A percentile compares a stretch with the other conserved stretches of the same genome.
Conservation (phyloP, 148 eudicot species). For the Nepenthes gracilis region DNA sequence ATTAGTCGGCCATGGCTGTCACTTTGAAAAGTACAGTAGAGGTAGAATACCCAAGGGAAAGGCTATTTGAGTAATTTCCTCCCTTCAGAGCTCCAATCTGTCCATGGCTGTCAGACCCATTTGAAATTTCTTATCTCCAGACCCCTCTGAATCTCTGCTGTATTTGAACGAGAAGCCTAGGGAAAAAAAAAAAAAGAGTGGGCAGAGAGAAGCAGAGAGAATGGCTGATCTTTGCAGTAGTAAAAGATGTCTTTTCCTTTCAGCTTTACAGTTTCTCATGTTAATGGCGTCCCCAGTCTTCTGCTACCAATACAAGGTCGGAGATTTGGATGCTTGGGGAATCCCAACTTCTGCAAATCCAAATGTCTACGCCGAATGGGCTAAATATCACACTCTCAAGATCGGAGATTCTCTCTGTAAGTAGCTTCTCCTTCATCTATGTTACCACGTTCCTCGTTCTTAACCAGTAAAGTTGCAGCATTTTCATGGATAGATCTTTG, state of each 20-base stretch:
- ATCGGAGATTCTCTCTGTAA: conserved; percentile 80
- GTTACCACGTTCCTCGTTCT: neutral
- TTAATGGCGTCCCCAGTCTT: conserved; percentile 28
- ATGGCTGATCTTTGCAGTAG: conserved; percentile 14
- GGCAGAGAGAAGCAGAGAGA: conserved; percentile 2
- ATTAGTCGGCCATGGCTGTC: no score
- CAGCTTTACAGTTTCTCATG: conserved; percentile 21
- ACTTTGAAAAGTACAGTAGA: no score
- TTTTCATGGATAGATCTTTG: no score
- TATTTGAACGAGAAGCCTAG: no score
- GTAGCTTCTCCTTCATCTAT: conserved; percentile 11
- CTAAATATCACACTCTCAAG: conserved; percentile 39
- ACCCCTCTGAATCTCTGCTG: no score
- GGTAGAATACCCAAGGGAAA: no score
- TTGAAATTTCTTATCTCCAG: no score
- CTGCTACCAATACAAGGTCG: conserved; percentile 58
- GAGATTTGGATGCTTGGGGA: conserved; percentile 68
- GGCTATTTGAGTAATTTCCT: no score
- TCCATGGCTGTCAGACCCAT: no score
- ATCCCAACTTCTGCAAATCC: conserved; percentile 50
- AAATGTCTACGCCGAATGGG: conserved; percentile 54
- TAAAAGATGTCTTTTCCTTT: conserved; percentile 10
- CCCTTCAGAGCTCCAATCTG: no score
- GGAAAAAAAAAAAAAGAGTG: no score
- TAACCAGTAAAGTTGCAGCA: no score